Percentiles rank a stretch among this genome's conserved stretches.
These are phyloP conservation scores for Artemisia tridentata DNA, from an alignment of 129 eudicot species.

Conservation along the genomic window DNA sequence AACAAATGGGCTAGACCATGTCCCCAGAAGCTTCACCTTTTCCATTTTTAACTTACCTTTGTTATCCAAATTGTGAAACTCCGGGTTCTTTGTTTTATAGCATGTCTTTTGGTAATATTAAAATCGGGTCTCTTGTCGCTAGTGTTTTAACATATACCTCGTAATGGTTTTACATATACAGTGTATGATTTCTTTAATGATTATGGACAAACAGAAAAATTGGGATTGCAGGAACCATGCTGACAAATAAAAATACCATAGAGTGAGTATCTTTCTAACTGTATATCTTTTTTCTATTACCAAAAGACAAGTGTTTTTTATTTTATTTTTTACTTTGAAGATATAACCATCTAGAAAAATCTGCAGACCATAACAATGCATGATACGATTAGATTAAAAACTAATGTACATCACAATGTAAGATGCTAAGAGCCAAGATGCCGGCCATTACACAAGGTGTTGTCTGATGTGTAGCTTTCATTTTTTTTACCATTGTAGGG, in stretches of 20 bases:
- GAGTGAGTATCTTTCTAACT: too few relatives aligned
- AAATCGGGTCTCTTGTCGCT: neutral
- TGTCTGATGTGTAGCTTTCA: neutral
- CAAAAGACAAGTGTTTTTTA: too few relatives aligned
- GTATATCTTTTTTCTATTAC: too few relatives aligned
- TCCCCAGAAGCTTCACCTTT: slow-evolving; percentile 54
- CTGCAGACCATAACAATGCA: neutral
- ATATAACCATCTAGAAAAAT: neutral
- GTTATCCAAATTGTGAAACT: neutral
- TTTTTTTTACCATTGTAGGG: neutral
- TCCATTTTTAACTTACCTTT: slow-evolving; percentile 32
- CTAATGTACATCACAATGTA: neutral
- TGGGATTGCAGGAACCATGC: too few relatives aligned
- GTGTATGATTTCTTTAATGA: neutral
- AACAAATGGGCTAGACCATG: slow-evolving; percentile 53
- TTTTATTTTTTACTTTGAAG: too few relatives aligned
- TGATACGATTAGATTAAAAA: neutral
- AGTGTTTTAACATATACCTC: slow-evolving; percentile 1
- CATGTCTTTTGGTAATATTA: neutral
- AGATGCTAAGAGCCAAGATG: neutral
- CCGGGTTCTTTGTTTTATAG: slow-evolving; percentile 5
- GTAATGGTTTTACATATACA: neutral
- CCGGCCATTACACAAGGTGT: slow-evolving; percentile 6
- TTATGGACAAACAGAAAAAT: neutral
- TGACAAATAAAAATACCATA: too few relatives aligned